Percentiles rank a stretch among this genome's conserved stretches.
These are phyloP conservation scores for Trametes polyzona DNA, from an alignment of 1,284 basidiomycete genomes.

Conservation along the genomic window DNA sequence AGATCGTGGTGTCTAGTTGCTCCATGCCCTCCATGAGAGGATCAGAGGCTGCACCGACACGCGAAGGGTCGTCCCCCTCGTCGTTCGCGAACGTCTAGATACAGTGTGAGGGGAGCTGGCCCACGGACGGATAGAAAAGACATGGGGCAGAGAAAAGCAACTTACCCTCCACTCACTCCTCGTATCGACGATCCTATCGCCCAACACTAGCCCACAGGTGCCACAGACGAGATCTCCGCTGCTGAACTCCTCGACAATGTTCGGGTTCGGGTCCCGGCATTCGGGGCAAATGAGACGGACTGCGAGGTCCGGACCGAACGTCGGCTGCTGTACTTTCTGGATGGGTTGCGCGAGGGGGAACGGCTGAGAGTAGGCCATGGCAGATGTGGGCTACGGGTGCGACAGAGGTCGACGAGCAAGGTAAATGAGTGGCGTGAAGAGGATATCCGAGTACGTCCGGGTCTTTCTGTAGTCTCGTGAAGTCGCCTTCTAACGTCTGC, in stretches of 20 bases:
- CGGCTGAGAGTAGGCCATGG: constrained; percentile 64
- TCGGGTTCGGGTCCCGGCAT: constrained; percentile 90
- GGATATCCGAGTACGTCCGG: background rate
- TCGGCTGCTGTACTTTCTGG: constrained; percentile 55
- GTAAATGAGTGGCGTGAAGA: constrained; percentile 5
- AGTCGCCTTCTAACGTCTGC: constrained; percentile 8
- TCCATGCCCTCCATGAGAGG: constrained; percentile 94
- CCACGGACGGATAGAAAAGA: background rate
- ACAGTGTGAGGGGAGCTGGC: constrained; percentile 16
- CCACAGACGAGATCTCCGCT: constrained; percentile 98
- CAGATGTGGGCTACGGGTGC: constrained; percentile 29
- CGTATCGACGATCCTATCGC: constrained; percentile 97
- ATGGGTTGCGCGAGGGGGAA: constrained; percentile 67
- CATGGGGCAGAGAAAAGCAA: constrained; percentile 29
- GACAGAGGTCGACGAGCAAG: constrained; percentile 17
- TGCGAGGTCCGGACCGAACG: constrained; percentile 80
- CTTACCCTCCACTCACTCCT: constrained; percentile 96
- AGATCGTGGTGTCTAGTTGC: constrained; percentile 93
- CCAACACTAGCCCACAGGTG: constrained; percentile 93
- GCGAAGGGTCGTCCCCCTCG: constrained; percentile 98
- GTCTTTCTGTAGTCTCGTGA: background rate
- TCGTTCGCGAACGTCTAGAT: constrained; percentile 96
- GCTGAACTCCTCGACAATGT: constrained; percentile 97
- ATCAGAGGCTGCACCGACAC: constrained; percentile 96
- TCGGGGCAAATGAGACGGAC: constrained; percentile 94